Evolutionary conservation across 2,329 filamentous ascomycete species (phyloP), one percentile per base, ranked within the genome.

Genomic region (Alternaria arbusti): DNA sequence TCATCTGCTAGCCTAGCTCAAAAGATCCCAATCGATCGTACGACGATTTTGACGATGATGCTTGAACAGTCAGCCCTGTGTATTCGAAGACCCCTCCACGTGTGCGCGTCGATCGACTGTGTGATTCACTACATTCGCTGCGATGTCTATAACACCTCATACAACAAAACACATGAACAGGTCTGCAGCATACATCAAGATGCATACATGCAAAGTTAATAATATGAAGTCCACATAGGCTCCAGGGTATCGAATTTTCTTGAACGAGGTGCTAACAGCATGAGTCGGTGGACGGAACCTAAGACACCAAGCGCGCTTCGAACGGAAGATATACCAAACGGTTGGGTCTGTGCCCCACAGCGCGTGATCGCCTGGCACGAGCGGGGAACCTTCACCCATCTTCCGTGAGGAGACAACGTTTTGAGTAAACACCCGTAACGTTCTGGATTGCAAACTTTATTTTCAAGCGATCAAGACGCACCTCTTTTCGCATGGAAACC

Each of bases 301-400:
- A 25, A 17, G 40, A 22, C 15, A 17, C 40, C 47, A 36, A 47
- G 54, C 30, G 22, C 26, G 26, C 54, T 51, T 40, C 25, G 26
- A 54, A 25, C 22, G 43, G 59, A 46, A 51, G 63, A 45, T 46
- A 45, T 25, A n/a, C 58, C 62, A 57, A 17, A 50, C n/a, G 54
- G 43, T 61, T 46, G 58, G 62, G 45, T 49, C 40, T 17, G 36
- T 11, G 59, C 58, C 61, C 58, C 60, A 64, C 61, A 44, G 56
- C 59, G 58, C 61, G 36, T 63, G 47, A 59, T 57, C 47, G 30
- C 20, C 36, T 49, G 22, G 45, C 28, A 50, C 56, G 54, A 40
- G 55, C 60, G 51, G 44, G 46, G 58, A 23, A 57, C 44, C 20
- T 44, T 44, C 25, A 55, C 52, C 58, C 17, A 47, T 36, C 43